These are phyloP conservation scores for Debaryomyces psychrophilus DNA, from an alignment of 1,139 yeast species.

Conservation along the genomic window DNA sequence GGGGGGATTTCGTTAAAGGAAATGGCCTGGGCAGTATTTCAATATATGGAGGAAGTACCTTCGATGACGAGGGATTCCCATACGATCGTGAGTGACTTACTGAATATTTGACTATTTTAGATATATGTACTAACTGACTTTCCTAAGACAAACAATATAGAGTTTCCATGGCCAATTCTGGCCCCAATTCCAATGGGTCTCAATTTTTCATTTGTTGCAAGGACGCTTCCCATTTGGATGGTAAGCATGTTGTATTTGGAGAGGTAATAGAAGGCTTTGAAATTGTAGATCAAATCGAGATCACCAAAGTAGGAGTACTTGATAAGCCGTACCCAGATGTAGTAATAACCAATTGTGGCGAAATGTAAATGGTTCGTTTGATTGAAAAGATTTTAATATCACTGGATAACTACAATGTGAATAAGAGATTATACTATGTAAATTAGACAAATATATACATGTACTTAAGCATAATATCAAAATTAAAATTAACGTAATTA, in stretches of 20 bases:
- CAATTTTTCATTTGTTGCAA: constrained; percentile 38
- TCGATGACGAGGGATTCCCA: constrained; percentile 38
- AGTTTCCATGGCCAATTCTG: constrained; percentile 41
- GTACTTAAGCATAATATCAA: neutral
- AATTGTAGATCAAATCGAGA: constrained; percentile 37
- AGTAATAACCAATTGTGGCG: constrained; percentile 33
- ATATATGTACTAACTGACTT: constrained; percentile 9
- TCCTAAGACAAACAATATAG: constrained; percentile 24
- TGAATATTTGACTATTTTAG: neutral
- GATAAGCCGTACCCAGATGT: constrained; percentile 31
- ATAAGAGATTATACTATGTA: neutral
- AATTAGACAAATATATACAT: neutral
- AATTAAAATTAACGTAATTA: neutral
- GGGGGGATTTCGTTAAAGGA: constrained; percentile 40
- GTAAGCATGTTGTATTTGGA: constrained; percentile 62
- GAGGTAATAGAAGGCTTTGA: constrained; percentile 46
- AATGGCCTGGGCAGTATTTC: constrained; percentile 49
- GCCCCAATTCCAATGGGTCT: constrained; percentile 38
- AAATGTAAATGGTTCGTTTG: constrained; percentile 28
- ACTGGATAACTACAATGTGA: neutral
- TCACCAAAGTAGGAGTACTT: constrained; percentile 22
- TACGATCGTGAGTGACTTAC: constrained; percentile 23
- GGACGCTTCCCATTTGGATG: constrained; percentile 43
- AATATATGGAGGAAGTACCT: constrained; percentile 33
- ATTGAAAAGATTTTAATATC: too few species aligned